Percentiles rank a stretch among this genome's conserved stretches.
Evolutionary conservation across 2,329 filamentous ascomycete genomes (phyloP).

Genomic region (Trichoderma hamatum): DNA sequence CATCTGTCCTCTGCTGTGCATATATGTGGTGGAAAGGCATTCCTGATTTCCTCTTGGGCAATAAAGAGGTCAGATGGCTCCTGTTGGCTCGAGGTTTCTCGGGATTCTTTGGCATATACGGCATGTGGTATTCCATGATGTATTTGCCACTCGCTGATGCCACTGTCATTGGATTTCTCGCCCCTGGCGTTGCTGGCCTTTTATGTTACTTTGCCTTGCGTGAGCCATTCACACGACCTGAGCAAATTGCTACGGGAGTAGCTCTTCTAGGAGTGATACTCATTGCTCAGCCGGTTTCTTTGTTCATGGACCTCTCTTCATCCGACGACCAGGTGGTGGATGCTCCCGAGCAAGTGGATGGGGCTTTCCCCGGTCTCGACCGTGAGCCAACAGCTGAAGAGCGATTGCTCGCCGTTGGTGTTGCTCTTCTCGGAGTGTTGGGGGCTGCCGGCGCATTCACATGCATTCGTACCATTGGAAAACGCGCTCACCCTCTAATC

Average conservation of each 20-base stretch:
- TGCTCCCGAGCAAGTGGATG: constrained; percentile 10
- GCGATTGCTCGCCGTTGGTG: constrained; percentile 68
- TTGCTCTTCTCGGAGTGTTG: constrained; percentile 76
- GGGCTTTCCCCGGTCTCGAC: constrained; percentile 37
- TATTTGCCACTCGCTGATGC: constrained; percentile 86
- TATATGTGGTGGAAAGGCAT: constrained; percentile 76
- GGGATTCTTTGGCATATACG: constrained; percentile 79
- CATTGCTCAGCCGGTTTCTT: constrained; percentile 71
- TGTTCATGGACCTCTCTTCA: constrained; percentile 47
- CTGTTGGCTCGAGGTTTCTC: constrained; percentile 68
- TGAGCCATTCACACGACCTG: constrained; percentile 76
- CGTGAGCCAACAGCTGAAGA: constrained; percentile 60
- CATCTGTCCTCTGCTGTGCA: constrained; percentile 63
- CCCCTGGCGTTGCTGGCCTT: constrained; percentile 77
- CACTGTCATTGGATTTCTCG: constrained; percentile 85
- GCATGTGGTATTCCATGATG: constrained; percentile 67
- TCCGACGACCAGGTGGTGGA: constrained; percentile 31
- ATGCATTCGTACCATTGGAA: constrained; percentile 77
- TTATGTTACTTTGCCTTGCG: constrained; percentile 73
- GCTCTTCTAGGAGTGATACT: constrained; percentile 80
- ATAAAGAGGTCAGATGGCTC: constrained; percentile 65
- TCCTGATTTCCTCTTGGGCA: constrained; percentile 71
- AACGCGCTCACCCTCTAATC: constrained; percentile 78
- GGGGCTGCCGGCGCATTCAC: constrained; percentile 76
- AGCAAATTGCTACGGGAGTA: constrained; percentile 74